Evolutionary conservation across 768 basidiomycete genomes (phyloP).

Genomic region (Multifurca ochricompacta): DNA sequence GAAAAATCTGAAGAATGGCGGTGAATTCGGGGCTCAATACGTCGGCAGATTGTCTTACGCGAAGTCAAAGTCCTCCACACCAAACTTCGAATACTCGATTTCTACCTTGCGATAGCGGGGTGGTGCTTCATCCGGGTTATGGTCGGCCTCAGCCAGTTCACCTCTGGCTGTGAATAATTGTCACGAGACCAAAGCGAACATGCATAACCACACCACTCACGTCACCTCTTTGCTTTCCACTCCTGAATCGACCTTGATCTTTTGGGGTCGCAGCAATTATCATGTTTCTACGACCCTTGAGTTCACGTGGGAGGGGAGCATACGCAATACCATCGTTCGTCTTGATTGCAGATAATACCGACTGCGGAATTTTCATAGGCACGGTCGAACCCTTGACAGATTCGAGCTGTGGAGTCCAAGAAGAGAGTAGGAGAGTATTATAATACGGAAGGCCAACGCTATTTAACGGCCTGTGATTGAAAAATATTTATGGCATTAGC

Average conservation of each 20-base stretch:
- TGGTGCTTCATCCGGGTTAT: constrained; percentile 56
- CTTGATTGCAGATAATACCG: constrained; percentile 72
- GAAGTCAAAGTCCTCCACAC: constrained; percentile 98
- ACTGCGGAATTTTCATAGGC: constrained; percentile 69
- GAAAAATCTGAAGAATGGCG: constrained; percentile 47
- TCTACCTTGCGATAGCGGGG: constrained; percentile 85
- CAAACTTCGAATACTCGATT: constrained; percentile 98
- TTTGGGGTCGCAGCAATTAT: constrained; percentile 45
- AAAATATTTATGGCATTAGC: neutral
- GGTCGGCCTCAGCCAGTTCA: constrained; percentile 46
- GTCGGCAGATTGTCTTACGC: constrained; percentile 42
- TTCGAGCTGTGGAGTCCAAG: constrained; percentile 49
- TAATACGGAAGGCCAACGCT: constrained; percentile 86
- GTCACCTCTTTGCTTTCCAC: constrained; percentile 56
- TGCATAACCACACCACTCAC: constrained; percentile 28
- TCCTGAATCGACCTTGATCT: constrained; percentile 70
- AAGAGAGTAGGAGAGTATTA: constrained; percentile 62
- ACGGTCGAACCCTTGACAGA: constrained; percentile 49
- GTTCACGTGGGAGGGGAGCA: constrained; percentile 78
- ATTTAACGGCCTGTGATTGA: constrained; percentile 67
- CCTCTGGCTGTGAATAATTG: constrained; percentile 36
- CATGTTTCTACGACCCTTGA: constrained; percentile 78
- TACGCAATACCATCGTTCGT: constrained; percentile 87
- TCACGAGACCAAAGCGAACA: neutral
- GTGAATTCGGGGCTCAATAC: neutral